phyloP scores from a whole-genome alignment of 192 early-diverging fungal genomes.

The Chytriomyces confervae region DNA sequence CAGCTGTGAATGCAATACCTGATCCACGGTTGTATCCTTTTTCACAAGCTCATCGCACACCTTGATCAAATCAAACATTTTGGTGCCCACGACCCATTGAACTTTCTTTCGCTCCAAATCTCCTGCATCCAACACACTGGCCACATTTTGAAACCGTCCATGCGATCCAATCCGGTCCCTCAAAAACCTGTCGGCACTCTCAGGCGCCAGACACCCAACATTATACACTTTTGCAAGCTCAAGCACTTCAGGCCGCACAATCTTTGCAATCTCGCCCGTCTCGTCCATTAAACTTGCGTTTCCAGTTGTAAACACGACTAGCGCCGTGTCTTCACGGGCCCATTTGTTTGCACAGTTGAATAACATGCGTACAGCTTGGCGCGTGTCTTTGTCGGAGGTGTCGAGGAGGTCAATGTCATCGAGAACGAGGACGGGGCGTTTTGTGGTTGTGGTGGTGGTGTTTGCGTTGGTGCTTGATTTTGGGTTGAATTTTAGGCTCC shows the following conservation, averaged over 20 bases:
- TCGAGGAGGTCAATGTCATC: constrained; percentile 36
- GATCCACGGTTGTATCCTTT: constrained; percentile 4
- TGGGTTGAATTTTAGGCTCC: constrained; percentile 27
- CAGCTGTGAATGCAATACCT: neutral
- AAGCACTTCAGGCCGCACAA: constrained; percentile 20
- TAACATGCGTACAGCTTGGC: constrained; percentile 18
- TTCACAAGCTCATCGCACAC: constrained; percentile 30
- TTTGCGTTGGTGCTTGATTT: neutral
- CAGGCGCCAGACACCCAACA: constrained; percentile 7
- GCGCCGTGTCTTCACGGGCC: constrained; percentile 37
- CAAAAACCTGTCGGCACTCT: constrained; percentile 12
- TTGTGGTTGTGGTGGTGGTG: neutral
- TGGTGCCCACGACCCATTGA: constrained; percentile 14
- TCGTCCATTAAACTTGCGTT: neutral
- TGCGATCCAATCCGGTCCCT: neutral
- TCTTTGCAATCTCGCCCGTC: neutral
- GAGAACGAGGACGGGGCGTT: constrained; percentile 31
- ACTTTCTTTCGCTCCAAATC: neutral
- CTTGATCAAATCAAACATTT: constrained; percentile 24
- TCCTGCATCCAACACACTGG: neutral
- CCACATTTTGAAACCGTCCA: neutral
- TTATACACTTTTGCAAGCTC: constrained; percentile 22
- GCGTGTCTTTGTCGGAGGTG: constrained; percentile 6
- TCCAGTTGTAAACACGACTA: constrained; percentile 22
- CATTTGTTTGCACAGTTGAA: constrained; percentile 42